Percentiles rank a stretch among this genome's conserved stretches.
Evolutionary conservation across 164 flowering plant genomes (phyloP).

Genomic region (Protea cynaroides): DNA sequence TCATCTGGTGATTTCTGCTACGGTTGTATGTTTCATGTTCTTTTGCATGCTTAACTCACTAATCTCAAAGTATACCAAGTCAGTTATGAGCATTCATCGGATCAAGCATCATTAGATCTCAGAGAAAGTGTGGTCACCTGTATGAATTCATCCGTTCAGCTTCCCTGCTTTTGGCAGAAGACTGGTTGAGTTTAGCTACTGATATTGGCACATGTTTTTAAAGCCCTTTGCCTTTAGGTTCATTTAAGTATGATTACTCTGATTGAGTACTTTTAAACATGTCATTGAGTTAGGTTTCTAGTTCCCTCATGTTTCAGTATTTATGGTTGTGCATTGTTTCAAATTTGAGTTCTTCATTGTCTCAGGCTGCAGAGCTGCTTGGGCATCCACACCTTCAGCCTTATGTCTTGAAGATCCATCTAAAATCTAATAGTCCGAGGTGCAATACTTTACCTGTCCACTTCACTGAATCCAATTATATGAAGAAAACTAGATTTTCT

Average conservation of each 20-base stretch:
- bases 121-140: neutral
- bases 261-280: neutral
- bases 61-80: neutral
- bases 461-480: conserved; percentile 36
- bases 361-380: conserved; percentile 89
- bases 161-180: no score
- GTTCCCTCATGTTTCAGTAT: neutral
- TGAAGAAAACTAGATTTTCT: conserved; percentile 43
- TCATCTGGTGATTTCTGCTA: neutral
- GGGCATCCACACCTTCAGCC: conserved; percentile 79
- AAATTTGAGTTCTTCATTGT: conserved; percentile 12
- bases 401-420: conserved; percentile 60
- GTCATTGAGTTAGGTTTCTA: neutral
- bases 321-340: neutral
- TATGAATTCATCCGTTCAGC: no score
- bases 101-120: neutral
- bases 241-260: no score
- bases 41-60: neutral
- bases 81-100: neutral
- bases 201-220: no score
- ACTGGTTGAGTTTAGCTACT: no score
- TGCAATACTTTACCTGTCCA: conserved; percentile 33
- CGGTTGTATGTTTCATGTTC: neutral
- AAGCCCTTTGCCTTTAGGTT: no score
- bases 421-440: conserved; percentile 53